Evolutionary conservation across 257 asterid genomes (phyloP), one percentile per base, ranked within the genome.

Genomic region (Osmanthus fragrans): DNA sequence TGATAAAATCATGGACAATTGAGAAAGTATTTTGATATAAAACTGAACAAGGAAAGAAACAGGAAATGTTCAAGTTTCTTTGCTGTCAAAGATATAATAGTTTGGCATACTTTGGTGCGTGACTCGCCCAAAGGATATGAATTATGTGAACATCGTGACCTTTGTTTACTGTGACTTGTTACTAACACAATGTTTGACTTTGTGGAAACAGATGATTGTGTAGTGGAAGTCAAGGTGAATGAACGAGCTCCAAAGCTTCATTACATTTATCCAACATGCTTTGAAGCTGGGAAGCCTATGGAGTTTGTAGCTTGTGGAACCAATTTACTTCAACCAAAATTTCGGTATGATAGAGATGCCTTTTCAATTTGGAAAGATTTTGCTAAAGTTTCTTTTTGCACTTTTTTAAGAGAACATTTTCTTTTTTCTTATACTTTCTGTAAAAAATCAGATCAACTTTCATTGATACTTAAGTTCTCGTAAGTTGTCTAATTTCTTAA

Each of bases 271-370:
- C 99, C 98, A 65, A 86, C 77, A 56, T 95, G 92, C 87, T 91
- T 95, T 63, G 99, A 87, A 87, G 97, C 97, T 80, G 99, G 99
- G 37, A 87, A 86, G 83, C 94, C 98, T 21, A 85, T 95, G 88
- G 97, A 93, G 81, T 91, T 95, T 80, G 87, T 91, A 47, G 97
- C 91, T 71, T 89, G 94, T 85, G 99, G 99, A 82, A 91, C 89
- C 77, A 85, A 89, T 80, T 84, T 95, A 66, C 91, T 95, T 73
- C 98, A 93, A 82, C 86, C 97, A 13, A 84, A 89, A 73, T 82
- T 91, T 79, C 89, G 97, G 99, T 95, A 89, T 74, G 83, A 49
- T n/a, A n/a, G 60, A 7, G 67, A 60, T 60, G 32, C 32, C 32
- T 60, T 60, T 60, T 23, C 0, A 1, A 23, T 6, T 3, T 25